A percentile compares a stretch with the other conserved stretches of the same genome.
These are phyloP conservation scores for Irineochytrium annulatum DNA, from an alignment of 192 early-diverging fungal genomes.

Conservation along the genomic window DNA sequence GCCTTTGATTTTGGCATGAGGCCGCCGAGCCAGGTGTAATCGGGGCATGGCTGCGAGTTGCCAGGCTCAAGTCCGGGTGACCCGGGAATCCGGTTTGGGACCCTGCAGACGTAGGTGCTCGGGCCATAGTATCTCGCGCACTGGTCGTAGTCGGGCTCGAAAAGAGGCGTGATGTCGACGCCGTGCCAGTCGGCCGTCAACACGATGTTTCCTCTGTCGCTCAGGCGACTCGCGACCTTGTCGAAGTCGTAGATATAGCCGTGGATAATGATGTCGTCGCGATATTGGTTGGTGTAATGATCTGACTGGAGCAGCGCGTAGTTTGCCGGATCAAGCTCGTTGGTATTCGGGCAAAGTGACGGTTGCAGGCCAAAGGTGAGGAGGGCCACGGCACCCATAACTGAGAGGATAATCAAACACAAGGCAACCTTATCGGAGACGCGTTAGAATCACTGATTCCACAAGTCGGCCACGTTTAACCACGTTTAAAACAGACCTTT, in stretches of 20 bases:
- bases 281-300: slow-evolving; percentile 25
- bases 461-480: neutral
- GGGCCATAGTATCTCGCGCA: slow-evolving; percentile 11
- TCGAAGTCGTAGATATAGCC: slow-evolving; percentile 36
- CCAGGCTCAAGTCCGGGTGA: slow-evolving; percentile 17
- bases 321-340: neutral
- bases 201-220: neutral
- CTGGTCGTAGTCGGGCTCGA: slow-evolving; percentile 12
- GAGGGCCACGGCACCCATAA: slow-evolving; percentile 34
- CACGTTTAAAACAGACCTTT: slow-evolving; percentile 29
- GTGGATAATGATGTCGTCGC: slow-evolving; percentile 25
- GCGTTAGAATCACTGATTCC: neutral
- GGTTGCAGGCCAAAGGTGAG: slow-evolving; percentile 43
- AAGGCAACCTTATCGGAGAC: slow-evolving; percentile 30
- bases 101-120: slow-evolving; percentile 12
- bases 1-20: slow-evolving; percentile 21
- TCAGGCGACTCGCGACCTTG: slow-evolving; percentile 13
- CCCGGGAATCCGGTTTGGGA: slow-evolving; percentile 25
- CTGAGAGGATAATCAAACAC: slow-evolving; percentile 39
- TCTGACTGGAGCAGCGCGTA: slow-evolving; percentile 30
- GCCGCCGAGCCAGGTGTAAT: slow-evolving; percentile 3
- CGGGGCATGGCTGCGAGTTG: slow-evolving; percentile 6
- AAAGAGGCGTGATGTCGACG: slow-evolving; percentile 32
- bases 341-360: slow-evolving; percentile 28
- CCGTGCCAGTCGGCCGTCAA: slow-evolving; percentile 34